Base-by-base conservation (phyloP, 371 early-diverging fungal species). In the Mucor irregularis region DNA sequence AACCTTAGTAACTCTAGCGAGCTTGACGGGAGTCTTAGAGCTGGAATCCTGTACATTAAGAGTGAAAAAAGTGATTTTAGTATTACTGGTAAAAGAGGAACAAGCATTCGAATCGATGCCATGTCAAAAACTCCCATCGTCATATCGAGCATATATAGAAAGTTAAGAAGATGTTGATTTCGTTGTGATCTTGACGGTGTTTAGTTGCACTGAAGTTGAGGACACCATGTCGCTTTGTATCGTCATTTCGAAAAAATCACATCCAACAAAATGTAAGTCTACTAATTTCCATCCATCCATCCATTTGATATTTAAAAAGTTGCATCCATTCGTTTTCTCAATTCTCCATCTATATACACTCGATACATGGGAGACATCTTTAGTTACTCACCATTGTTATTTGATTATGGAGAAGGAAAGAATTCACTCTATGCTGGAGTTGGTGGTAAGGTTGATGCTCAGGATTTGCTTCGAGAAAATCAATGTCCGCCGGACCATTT, bases 1-100 rank as follows among this genome's bases (percentile, higher is more conserved):
- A 64, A 97, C 93, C 87, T 96, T 96, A 68, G 82, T 88, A 65
- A 98, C 98, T 66, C 84, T 84, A 72, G 96, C 98, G 75, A 93
- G 89, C 84, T 95, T 96, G 65, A 94, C 89, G 64, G 82, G 84
- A 56, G 83, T 77, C 73, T 84, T 48, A 39, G 39, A 39, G n/a
- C 35, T 44, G 73, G 91, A 51, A 64, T 87, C 85, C 86, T 84
- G n/a, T n/a, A n/a, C n/a, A n/a, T n/a, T n/a, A n/a, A n/a, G n/a
- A n/a, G n/a, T n/a, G n/a, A n/a, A n/a, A n/a, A n/a, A n/a, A n/a
- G n/a, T n/a, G n/a, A n/a, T n/a, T n/a, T n/a, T n/a, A n/a, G n/a
- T n/a, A n/a, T n/a, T n/a, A n/a, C n/a, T n/a, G n/a, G n/a, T n/a
- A n/a, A n/a, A n/a, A n/a, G n/a, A n/a, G n/a, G n/a, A n/a, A n/a